Base-by-base conservation (phyloP, 73 alveolate genomes). In the Paramecium octaurelia region DNA sequence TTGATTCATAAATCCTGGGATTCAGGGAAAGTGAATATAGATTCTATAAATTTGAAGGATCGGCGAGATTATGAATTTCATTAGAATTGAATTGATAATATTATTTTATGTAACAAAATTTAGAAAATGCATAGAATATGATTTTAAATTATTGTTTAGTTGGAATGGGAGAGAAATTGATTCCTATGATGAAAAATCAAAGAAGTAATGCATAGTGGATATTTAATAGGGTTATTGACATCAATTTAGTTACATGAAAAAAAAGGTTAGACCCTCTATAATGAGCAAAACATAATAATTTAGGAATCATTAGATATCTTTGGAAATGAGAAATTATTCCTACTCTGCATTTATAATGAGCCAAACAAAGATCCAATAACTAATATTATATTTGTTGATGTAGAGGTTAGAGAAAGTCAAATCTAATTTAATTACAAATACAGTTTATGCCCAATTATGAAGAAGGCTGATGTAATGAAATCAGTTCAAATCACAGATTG, bases 231-330 rank as follows among this genome's bases (percentile, higher is more conserved):
- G 24, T 23, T 31, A 1, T 64, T 64, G 24, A 64, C 84, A 31
- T 64, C 84, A 31, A 64, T 64, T 64, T 64, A 64, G 46, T 34
- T 64, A 12, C 12, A 31, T 64, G 84, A 64, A 23, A 31, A 9
- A 31, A 64, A 64, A 7, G 0, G 20, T 20, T 16, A 11, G 69
- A 54, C 69, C 10, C 20, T 54, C 8, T 10, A 12, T 64, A 64
- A 64, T 64, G 84, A 64, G 10, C 27, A 31, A 3, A 34, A 27
- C 29, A 14, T 11, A 23, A 31, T 34, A 64, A 2, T 11, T 11
- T 64, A 64, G 69, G 69, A 54, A 64, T 64, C 50, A 34, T 64
- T 64, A 64, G 84, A 64, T 64, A 64, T 64, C 24, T 64, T 64
- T 9, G 84, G 84, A 10, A 64, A 64, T 64, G 46, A 18, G 48